Evolutionary conservation across 345 rosid species (phyloP).

Genomic region (Crucihimalaya himalaica): DNA sequence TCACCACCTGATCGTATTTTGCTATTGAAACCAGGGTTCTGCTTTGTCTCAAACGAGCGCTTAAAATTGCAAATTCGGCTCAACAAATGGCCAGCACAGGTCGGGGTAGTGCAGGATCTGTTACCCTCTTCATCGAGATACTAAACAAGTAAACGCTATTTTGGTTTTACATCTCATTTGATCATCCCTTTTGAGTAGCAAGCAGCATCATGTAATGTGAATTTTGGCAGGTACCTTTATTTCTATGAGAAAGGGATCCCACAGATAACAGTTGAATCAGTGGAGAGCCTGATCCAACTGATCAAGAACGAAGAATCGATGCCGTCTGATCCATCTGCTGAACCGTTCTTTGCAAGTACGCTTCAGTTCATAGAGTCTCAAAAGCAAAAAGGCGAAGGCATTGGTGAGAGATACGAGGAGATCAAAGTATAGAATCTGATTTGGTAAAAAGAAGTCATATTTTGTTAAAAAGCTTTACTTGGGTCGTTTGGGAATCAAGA

Average conservation of each 20-base stretch:
- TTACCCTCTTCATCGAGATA: constrained; percentile 83
- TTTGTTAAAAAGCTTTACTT: constrained; percentile 18
- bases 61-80: constrained; percentile 94
- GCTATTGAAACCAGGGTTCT: constrained; percentile 58
- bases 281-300: constrained; percentile 79
- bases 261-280: constrained; percentile 67
- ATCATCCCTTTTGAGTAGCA: neutral
- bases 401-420: constrained; percentile 76
- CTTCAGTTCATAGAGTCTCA: constrained; percentile 81
- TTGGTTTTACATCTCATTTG: neutral
- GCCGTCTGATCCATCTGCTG: constrained; percentile 62
- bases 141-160: constrained; percentile 71
- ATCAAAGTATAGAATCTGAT: constrained; percentile 57
- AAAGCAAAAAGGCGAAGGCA: constrained; percentile 91
- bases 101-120: constrained; percentile 82
- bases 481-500: constrained; percentile 6
- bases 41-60: constrained; percentile 88
- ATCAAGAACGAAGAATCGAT: constrained; percentile 61
- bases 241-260: constrained; percentile 91
- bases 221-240: constrained; percentile 67
- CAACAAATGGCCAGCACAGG: constrained; percentile 82
- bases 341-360: constrained; percentile 80
- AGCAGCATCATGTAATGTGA: neutral
- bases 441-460: constrained; percentile 15
- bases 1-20: constrained; percentile 1